Evolutionary conservation across 192 early-diverging fungal genomes (phyloP).

Genomic region (Podila epigama): DNA sequence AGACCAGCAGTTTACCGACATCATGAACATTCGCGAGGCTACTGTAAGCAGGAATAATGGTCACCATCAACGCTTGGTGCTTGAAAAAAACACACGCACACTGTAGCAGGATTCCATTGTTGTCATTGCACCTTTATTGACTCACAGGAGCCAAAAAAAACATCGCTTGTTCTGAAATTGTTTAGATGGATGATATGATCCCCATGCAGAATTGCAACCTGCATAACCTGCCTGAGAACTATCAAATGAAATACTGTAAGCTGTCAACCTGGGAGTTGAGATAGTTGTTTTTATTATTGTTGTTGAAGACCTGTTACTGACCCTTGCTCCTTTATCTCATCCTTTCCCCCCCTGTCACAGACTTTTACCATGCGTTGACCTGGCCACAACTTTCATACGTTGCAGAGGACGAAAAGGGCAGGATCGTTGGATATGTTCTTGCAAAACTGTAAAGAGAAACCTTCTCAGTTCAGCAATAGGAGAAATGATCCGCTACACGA

Average conservation of each 20-base stretch:
- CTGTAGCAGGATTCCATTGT: no score
- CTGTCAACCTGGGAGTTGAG: neutral
- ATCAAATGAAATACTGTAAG: conserved; percentile 99
- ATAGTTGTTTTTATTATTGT: no score
- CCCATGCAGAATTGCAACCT: conserved; percentile 98
- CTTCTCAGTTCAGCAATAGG: neutral
- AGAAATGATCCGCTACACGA: no score
- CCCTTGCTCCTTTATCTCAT: neutral
- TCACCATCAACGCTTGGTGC: no score
- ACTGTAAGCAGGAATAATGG: no score
- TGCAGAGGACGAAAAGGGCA: conserved; percentile 90
- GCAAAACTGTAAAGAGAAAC: conserved; percentile 84
- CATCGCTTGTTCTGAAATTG: neutral
- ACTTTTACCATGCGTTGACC: conserved; percentile 80
- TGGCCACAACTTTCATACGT: conserved; percentile 97
- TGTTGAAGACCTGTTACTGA: no score
- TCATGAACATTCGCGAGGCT: conserved; percentile 78
- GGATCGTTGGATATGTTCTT: conserved; percentile 96
- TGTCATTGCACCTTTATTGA: neutral
- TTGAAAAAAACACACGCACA: no score
- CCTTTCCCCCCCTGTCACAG: conserved; percentile 42
- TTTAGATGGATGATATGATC: conserved; percentile 83
- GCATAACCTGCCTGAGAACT: conserved; percentile 98
- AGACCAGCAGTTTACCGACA: conserved; percentile 2
- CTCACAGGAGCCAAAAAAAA: neutral